Evolutionary conservation across 495 filamentous ascomycete genomes (phyloP), one percentile per base, ranked within the genome.

Genomic region (Neurospora sp.): DNA sequence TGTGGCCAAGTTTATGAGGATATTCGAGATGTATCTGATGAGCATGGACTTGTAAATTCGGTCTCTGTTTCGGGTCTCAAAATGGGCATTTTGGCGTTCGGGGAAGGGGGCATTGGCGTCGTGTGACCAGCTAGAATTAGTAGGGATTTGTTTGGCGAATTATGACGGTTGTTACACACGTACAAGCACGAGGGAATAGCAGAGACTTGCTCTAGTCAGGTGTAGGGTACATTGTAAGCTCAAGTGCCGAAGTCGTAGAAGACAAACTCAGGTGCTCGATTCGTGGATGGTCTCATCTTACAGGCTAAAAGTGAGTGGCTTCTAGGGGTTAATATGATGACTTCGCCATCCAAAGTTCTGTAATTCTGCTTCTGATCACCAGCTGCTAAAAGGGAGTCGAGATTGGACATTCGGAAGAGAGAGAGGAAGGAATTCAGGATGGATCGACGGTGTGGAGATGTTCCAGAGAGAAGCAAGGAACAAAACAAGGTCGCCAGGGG

Each of bases 1-100:
- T 82, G 95, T 99, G 41, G 95, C 96, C 39, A 97, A 97, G 84
- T 95, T 97, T 79, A 98, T 99, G 94, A 88, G 95, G 75, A 90
- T 99, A 70, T 88, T 95, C 70, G 96, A 99, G 85, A 94, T 93
- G 78, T 93, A 93, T 80, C 81, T 95, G 42, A 97, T 97, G 93
- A 93, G 90, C 59, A 95, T 97, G 88, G 95, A 96, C 27, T 80
- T 86, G 80, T 86, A 73, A 81, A 44, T 61, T 35, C 14, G 10
- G 53, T 35, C 22, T 61, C 12, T 27, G 22, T 61, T 61, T 61
- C 14, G 27, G 59, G 20, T 10, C n/a, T 20, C 42, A 39, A 17
- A 40, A 40, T 69, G 35, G 41, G 42, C 27, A 70, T 68, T 37
- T 44, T 38, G 35, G 68, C 39, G 14, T 69, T 27, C 2, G 40